These are phyloP conservation scores for Carpinus viminea DNA, from an alignment of 306 rosid genomes.

Conservation along the genomic window DNA sequence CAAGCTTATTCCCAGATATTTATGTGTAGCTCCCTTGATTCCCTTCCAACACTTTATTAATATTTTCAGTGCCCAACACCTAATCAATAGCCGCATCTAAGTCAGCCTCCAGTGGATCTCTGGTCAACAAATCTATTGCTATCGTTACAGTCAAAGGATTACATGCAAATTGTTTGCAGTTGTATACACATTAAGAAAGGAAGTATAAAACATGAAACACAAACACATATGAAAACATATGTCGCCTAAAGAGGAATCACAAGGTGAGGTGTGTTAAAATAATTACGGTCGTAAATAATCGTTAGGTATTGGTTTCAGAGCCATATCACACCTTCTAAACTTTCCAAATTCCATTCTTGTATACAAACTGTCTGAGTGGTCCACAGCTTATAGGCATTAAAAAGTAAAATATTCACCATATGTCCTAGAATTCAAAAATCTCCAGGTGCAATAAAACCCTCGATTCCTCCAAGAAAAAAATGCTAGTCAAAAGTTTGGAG, in stretches of 20 bases:
- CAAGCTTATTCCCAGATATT: not conserved
- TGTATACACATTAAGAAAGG: not conserved
- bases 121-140: not conserved
- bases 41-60: not conserved
- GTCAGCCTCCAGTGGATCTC: not conserved
- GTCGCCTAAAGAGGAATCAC: not conserved
- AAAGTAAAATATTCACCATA: not conserved
- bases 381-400: not conserved
- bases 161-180: not conserved
- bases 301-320: too few relatives aligned
- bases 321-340: too few relatives aligned
- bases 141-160: not conserved
- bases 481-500: not conserved
- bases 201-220: not conserved
- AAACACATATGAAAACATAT: not conserved
- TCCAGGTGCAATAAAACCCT: not conserved
- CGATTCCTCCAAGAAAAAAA: not conserved
- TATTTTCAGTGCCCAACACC: too few relatives aligned
- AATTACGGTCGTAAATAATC: not conserved
- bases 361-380: not conserved
- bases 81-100: not conserved
- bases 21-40: not conserved
- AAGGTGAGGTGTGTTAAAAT: not conserved
- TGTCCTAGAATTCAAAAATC: not conserved
- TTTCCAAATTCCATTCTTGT: too few relatives aligned